Conservation (phyloP, 2,329 filamentous ascomycete species). For the Hypoxylon sp. region DNA sequence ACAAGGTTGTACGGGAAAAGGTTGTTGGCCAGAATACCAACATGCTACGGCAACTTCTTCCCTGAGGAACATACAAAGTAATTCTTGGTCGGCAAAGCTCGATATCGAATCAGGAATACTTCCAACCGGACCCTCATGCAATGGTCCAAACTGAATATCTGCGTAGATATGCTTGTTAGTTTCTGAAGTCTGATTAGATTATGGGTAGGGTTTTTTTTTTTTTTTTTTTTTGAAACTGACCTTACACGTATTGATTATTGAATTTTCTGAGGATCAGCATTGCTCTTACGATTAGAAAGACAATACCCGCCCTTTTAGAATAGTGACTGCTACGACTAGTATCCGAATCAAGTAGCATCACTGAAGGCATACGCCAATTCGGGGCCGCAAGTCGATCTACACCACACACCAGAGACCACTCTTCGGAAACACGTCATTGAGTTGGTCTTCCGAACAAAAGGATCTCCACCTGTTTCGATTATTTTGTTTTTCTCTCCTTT, state of each 20-base stretch:
- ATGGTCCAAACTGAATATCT: neutral
- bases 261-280: neutral
- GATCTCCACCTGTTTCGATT: neutral
- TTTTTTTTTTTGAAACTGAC: neutral
- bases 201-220: neutral
- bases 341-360: constrained; percentile 6
- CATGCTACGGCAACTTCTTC: constrained; percentile 5
- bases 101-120: neutral
- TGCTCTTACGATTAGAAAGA: neutral
- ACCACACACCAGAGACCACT: neutral
- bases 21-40: constrained; percentile 7
- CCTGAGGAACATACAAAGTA: constrained; percentile 16
- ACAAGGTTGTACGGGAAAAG: constrained; percentile 1
- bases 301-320: neutral
- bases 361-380: constrained; percentile 6
- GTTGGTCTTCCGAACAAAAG: neutral
- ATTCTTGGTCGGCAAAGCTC: neutral
- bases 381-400: neutral
- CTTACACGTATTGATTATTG: neutral
- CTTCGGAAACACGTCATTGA: neutral
- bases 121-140: neutral
- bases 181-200: neutral
- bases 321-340: neutral
- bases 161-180: constrained; percentile 3
- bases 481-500: neutral